Percentiles rank a stretch among this genome's conserved stretches.
phyloP scores from a whole-genome alignment of 23 red algal species.

The Gracilaria vermiculophylla region DNA sequence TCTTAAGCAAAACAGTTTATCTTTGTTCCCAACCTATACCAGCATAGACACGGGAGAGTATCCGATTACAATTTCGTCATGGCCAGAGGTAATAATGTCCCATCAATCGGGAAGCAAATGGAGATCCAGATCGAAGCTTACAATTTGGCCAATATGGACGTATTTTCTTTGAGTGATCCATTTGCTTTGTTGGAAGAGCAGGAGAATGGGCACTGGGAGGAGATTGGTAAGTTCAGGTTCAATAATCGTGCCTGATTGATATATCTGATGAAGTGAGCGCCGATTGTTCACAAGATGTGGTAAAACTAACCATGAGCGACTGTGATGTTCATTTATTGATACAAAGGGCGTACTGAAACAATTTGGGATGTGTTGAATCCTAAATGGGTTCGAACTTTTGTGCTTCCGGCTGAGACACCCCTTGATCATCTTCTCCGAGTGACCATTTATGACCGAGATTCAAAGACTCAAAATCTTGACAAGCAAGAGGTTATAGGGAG shows the following conservation, averaged over 20 bases:
- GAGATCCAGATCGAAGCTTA: slow-evolving; percentile 69
- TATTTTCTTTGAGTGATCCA: slow-evolving; percentile 60
- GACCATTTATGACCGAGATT: slow-evolving; percentile 73
- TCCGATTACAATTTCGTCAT: not conserved
- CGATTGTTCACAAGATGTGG: not conserved
- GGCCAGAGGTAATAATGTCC: not conserved
- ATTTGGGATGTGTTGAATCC: slow-evolving; percentile 82
- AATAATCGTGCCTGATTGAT: not conserved
- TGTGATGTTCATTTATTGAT: not conserved
- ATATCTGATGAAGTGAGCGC: not conserved
- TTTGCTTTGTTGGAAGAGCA: slow-evolving; percentile 48
- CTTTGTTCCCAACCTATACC: too few species aligned
- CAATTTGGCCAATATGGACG: slow-evolving; percentile 74
- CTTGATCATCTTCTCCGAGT: slow-evolving; percentile 24
- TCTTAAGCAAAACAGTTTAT: too few species aligned
- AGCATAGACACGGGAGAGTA: too few species aligned
- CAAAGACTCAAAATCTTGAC: slow-evolving; percentile 63
- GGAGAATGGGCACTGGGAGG: slow-evolving; percentile 47
- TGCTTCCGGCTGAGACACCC: slow-evolving; percentile 47
- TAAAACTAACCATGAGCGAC: not conserved
- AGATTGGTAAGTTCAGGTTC: slow-evolving; percentile 31
- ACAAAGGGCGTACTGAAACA: slow-evolving; percentile 67
- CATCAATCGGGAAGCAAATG: slow-evolving; percentile 26
- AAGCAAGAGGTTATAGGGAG: slow-evolving; percentile 76
- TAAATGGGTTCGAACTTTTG: slow-evolving; percentile 69